Base-by-base conservation (phyloP, 495 filamentous ascomycete species). In the Penicillium dipodomyicola region DNA sequence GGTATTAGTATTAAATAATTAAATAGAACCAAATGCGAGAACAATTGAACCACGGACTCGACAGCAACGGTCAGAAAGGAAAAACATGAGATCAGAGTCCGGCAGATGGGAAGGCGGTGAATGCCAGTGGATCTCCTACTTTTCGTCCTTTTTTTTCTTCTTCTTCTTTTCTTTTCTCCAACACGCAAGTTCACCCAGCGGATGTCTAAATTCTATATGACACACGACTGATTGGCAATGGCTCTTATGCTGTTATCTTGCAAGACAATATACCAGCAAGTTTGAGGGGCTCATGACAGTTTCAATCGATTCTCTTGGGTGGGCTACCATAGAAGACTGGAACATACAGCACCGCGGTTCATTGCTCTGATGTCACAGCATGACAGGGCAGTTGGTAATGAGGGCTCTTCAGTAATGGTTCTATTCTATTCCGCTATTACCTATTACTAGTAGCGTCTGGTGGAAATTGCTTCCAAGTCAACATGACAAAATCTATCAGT, bases 311-410 rank as follows among this genome's bases (percentile, higher is more conserved):
- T 52, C 39, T 52, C 60, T 54, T 77, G 76, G 60, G 62, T 79
- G 75, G 72, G 66, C 76, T 75, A 72, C 76, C 74, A 79, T 79
- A 79, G 71, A 79, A 60, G 64, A 57, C 64, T 79, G 73, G 73
- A 70, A 78, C 74, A 78, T 61, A 52, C 50, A 41, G 15, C 35
- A 52, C 50, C 50, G 27, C 25, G 50, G 39, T 52, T 52, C 52
- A 60, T 60, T 52, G 25, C 33, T 53, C 37, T 54, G 23, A 58
- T 61, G 27, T 52, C 50, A 59, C 41, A 33, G 1, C 14, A 55
- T 57, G 45, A 51, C 46, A 48, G 45, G 17, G 29, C 9, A 19
- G 17, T 33, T 30, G n/a, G 45, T 48, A 32, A 48, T 48, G 27
- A 39, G 35, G 35, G 17, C 10, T 33, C 3, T 8, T 39, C 3